Evolutionary conservation across 108 stramenopile species (phyloP), one percentile per base, ranked within the genome.

Genomic region (Schizochytrium sp.): DNA sequence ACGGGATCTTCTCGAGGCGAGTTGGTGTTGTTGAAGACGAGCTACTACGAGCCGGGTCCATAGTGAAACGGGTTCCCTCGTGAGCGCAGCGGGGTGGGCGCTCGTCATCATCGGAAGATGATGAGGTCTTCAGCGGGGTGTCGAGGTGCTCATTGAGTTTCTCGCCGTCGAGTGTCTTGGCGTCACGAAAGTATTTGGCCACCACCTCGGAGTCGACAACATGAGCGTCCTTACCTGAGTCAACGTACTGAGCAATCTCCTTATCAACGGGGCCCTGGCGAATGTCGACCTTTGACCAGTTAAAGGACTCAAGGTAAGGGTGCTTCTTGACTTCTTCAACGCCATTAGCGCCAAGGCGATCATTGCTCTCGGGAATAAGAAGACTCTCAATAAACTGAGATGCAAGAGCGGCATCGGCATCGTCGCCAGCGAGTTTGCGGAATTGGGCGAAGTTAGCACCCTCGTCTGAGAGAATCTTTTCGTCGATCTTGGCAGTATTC

Each of bases 301-400:
- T 38, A 10, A 83, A n/a, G 17, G 28, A 47, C 50, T 55, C 5
- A 0, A 83, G 38, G 1, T 55, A 83, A 2, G 76, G 76, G 47
- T 83, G 76, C 47, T 83, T 55, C 28, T n/a, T 17, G 2, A 83
- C 76, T 53, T 83, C 50, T n/a, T 55, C 50, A 40, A 53, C 76
- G 76, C 76, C 76, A 42, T n/a, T 38, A 40, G 76, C 76, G 45
- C 76, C 76, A 40, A 83, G 76, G 15, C 76, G 76, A 53, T 83
- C 76, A 17, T n/a, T 38, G 53, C 50, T 49, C 5, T 83, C 76
- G 53, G 49, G 76, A n/a, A 55, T 50, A 8, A 83, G 76, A 38
- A 83, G 76, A 53, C 76, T 83, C 2, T 55, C 45, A 53, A 83
- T 49, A 28, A 83, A 40, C 8, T 83, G 28, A 40, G 45, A 55